Conservation (phyloP, 768 basidiomycete genomes). For the Pluteus cervinus region DNA sequence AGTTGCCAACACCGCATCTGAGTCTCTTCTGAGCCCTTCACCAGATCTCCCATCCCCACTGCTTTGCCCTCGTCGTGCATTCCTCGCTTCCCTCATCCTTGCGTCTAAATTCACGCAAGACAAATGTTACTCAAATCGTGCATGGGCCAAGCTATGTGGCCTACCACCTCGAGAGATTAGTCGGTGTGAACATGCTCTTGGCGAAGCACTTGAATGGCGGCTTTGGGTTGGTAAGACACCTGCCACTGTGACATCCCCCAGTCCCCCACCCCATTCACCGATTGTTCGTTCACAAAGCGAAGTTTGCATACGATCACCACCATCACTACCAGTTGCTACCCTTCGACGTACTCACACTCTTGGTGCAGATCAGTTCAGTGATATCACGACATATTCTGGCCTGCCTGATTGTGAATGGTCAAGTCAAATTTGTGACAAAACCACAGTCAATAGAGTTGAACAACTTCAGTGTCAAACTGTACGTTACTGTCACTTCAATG, state of each 20-base stretch:
- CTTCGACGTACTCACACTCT: no score
- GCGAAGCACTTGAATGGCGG: constrained; percentile 84
- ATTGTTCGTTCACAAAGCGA: constrained; percentile 52
- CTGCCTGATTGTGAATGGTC: no score
- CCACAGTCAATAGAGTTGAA: no score
- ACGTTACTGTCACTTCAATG: no score
- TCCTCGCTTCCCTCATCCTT: constrained; percentile 82
- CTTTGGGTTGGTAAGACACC: constrained; percentile 83
- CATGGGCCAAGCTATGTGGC: constrained; percentile 93
- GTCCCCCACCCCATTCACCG: constrained; percentile 23
- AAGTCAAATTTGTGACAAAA: no score
- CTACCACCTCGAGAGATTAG: constrained; percentile 82
- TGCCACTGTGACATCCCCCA: constrained; percentile 12
- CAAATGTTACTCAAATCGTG: constrained; percentile 87
- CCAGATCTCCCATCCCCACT: constrained; percentile 68
- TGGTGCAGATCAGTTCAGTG: no score
- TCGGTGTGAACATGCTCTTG: constrained; percentile 82
- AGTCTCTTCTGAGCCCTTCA: constrained; percentile 8
- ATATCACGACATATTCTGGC: no score
- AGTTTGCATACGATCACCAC: no score
- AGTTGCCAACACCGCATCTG: constrained; percentile 7
- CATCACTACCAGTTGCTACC: no score
- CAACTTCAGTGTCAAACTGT: no score
- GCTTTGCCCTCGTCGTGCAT: constrained; percentile 82
- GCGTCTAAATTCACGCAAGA: constrained; percentile 94